A percentile compares a stretch with the other conserved stretches of the same genome.
phyloP scores from a whole-genome alignment of 176 grass and related monocot species.

The Poa annua region DNA sequence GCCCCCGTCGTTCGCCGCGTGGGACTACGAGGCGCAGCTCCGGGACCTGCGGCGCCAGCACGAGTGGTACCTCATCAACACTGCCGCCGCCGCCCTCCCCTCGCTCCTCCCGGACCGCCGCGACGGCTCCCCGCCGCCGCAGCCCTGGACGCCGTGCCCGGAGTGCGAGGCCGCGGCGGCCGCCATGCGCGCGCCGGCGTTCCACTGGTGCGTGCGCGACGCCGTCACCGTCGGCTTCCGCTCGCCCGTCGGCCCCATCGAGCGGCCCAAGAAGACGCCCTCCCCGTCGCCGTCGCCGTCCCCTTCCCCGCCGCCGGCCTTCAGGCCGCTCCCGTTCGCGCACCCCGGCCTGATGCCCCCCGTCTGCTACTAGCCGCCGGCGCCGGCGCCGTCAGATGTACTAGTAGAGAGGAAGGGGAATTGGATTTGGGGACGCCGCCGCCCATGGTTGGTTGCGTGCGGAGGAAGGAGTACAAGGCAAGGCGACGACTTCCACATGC shows the following conservation, averaged over 20 bases:
- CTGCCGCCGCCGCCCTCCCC: background rate
- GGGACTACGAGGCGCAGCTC: constrained; percentile 67
- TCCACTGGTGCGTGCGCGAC: constrained; percentile 88
- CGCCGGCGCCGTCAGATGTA: background rate
- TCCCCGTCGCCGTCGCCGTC: constrained; percentile 29
- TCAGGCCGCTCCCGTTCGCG: background rate
- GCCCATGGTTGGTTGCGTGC: constrained; percentile 13
- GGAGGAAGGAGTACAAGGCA: background rate
- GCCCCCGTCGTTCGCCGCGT: constrained; percentile 15
- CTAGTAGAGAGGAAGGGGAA: background rate
- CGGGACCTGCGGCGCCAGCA: constrained; percentile 61
- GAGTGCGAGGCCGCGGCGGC: constrained; percentile 77
- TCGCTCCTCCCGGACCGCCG: background rate
- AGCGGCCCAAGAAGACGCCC: constrained; percentile 68
- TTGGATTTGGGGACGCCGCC: background rate
- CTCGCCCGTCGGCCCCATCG: constrained; percentile 75
- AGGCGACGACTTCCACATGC: background rate
- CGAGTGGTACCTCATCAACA: constrained; percentile 58
- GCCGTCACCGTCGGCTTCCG: constrained; percentile 69
- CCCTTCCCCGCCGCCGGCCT: background rate
- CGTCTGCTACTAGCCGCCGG: constrained; percentile 33
- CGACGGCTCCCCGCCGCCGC: background rate
- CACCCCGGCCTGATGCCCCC: constrained; percentile 38
- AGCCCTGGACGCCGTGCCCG: constrained; percentile 41
- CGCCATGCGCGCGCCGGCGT: constrained; percentile 46